phyloP scores from a whole-genome alignment of 768 basidiomycete genomes.

The Suillus tomentosus region DNA sequence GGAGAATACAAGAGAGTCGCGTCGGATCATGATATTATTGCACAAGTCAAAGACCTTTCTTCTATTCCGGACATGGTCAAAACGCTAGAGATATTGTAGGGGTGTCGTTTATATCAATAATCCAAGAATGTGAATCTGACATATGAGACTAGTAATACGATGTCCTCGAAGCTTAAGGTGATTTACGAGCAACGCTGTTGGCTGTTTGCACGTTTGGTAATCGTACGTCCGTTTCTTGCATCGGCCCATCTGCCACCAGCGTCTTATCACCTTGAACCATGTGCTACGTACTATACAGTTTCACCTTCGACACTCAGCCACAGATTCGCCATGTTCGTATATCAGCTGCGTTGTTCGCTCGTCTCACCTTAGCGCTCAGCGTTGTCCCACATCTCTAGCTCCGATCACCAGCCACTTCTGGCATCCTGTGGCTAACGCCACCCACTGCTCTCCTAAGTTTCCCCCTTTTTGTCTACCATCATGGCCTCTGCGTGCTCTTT shows the following conservation, averaged over 20 bases:
- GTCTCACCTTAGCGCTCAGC: neutral
- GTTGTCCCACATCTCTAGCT: too few relatives aligned
- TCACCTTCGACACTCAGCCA: neutral
- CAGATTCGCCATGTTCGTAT: neutral
- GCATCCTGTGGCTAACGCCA: too few relatives aligned
- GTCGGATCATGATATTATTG: neutral
- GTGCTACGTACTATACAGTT: neutral
- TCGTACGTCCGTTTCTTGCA: neutral
- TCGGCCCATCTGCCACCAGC: neutral
- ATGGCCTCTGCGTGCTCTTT: too few relatives aligned
- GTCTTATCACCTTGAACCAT: neutral
- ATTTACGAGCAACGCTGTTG: too few relatives aligned
- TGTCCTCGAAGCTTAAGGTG: too few relatives aligned
- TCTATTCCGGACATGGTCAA: neutral
- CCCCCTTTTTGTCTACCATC: too few relatives aligned
- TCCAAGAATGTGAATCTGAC: too few relatives aligned
- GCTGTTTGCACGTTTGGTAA: too few relatives aligned
- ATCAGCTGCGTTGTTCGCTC: neutral
- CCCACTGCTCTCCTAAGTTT: too few relatives aligned
- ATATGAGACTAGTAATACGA: too few relatives aligned
- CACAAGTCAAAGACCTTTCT: neutral
- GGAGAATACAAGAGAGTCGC: neutral
- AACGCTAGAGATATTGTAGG: neutral
- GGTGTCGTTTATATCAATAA: too few relatives aligned
- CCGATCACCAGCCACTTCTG: too few relatives aligned